phyloP scores from a whole-genome alignment of 2,329 filamentous ascomycete genomes.

The Aspergillus sp. region DNA sequence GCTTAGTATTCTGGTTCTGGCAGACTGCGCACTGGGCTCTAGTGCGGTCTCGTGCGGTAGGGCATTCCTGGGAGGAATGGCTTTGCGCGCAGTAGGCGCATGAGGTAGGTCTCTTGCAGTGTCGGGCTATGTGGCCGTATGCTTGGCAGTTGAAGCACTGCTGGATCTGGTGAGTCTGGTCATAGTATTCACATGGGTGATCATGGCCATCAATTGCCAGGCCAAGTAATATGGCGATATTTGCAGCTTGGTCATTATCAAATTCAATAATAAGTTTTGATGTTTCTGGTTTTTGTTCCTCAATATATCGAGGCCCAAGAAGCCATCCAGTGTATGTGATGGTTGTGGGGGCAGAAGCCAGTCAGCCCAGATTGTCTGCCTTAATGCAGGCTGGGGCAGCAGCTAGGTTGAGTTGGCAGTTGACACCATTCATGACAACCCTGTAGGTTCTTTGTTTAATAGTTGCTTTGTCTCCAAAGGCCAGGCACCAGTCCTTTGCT shows the following conservation, averaged over 20 bases:
- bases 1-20: neutral
- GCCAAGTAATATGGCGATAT: neutral
- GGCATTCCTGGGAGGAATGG: neutral
- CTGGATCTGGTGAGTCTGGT: neutral
- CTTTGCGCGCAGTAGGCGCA: neutral
- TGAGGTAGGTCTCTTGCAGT: neutral
- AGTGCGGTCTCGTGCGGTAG: neutral
- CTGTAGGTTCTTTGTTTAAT: neutral
- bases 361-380: neutral
- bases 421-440: neutral
- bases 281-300: neutral
- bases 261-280: neutral
- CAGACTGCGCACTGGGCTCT: neutral
- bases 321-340: neutral
- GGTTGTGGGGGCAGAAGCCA: neutral
- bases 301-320: neutral
- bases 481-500: neutral
- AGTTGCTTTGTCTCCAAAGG: neutral
- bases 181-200: neutral
- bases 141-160: slow-evolving; percentile 1
- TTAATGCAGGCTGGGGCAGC: neutral
- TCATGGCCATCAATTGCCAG: neutral
- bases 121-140: neutral
- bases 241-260: neutral
- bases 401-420: neutral